Evolutionary conservation across 257 asterid species (phyloP), one percentile per base, ranked within the genome.

Genomic region (Nyctanthes arbortristis): DNA sequence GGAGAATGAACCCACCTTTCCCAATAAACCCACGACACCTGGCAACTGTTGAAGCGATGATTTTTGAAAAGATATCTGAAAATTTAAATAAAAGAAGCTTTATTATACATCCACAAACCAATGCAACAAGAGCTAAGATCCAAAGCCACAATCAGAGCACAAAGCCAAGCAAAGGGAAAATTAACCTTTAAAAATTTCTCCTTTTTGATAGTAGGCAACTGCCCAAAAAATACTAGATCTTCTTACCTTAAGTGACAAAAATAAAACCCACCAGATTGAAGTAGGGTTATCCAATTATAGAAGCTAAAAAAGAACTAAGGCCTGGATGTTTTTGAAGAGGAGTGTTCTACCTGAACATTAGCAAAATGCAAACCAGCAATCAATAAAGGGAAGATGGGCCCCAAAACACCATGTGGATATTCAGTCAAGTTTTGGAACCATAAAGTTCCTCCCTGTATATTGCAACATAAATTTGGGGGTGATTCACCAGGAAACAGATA

Each of bases 381-480:
- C 62, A 84, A 28, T 55, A 91, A 73, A 70, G 99, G 99, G 71
- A 94, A 64, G 69, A 87, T 77, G 36, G 93, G 91, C 72, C 99
- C 99, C 69, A 84, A 75, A 52, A 27, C 76, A 52, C 96, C 97
- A 49, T 79, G 90, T 47, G 97, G 89, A 74, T 67, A 80, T 62
- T 88, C 96, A 14, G 90, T 86, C 85, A 94, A 82, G 77, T 91
- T 82, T 79, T 86, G 93, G 83, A 94, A 94, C 97, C 99, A 94
- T 55, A 91, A 76, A 47, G 70, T 52, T 36, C 99, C 99, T 57
- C 97, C 99, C 99, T 93, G 87, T 63, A 79, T 43, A 37, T 62
- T 18, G 35, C 39, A 66, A 68, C 68, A 59, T 32, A 72, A 78
- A 65, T 10, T 55, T 63, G n/a, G 32, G 60, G 22, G 56, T 70